Conservation (phyloP, 768 basidiomycete genomes). For the Punctularia strigosozonata region DNA sequence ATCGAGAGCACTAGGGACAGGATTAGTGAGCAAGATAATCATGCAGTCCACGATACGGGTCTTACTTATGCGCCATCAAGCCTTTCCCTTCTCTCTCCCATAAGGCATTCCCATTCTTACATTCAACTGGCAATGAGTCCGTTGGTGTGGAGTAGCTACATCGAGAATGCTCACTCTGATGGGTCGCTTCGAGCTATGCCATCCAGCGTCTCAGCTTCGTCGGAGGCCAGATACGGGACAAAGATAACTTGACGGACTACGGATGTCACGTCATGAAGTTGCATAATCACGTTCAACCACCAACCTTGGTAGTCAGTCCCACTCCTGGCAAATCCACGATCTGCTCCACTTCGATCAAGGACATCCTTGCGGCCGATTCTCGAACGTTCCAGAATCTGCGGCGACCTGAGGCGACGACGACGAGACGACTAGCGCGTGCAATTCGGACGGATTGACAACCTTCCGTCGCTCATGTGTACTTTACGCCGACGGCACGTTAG, state of each 20-base stretch:
- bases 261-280: neutral
- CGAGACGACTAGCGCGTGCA: slow-evolving; percentile 21
- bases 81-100: slow-evolving; percentile 30
- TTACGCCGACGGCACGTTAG: slow-evolving; percentile 24
- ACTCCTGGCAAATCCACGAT: slow-evolving; percentile 29
- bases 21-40: too few species aligned
- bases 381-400: slow-evolving; percentile 43
- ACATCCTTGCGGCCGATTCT: slow-evolving; percentile 25
- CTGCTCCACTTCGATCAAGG: slow-evolving; percentile 18
- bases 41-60: neutral
- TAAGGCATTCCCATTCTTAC: slow-evolving; percentile 20
- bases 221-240: slow-evolving; percentile 7
- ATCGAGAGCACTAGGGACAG: slow-evolving; percentile 38
- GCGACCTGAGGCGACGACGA: slow-evolving; percentile 31
- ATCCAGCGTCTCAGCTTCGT: slow-evolving; percentile 8
- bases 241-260: slow-evolving; percentile 9
- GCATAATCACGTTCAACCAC: neutral
- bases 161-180: too few species aligned
- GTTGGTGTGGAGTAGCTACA: too few species aligned
- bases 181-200: slow-evolving; percentile 6
- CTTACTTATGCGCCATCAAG: slow-evolving; percentile 43
- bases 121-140: too few species aligned
- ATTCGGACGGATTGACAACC: slow-evolving; percentile 3
- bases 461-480: slow-evolving; percentile 20
- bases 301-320: slow-evolving; percentile 28